Base-by-base conservation (phyloP, 371 early-diverging fungal genomes). In the Rozella allomycis region DNA sequence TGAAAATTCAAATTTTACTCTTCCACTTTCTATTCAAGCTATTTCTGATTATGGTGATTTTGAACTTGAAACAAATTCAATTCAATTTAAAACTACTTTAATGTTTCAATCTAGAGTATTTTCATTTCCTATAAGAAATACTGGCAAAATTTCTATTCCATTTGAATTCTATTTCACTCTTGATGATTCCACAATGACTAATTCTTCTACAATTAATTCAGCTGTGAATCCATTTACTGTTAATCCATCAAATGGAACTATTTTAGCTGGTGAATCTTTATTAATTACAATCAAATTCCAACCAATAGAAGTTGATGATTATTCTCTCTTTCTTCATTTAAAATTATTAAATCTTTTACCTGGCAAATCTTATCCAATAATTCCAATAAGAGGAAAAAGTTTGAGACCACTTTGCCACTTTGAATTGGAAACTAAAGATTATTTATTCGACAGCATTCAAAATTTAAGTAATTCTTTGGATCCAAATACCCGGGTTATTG, bases 351-450 rank as follows among this genome's bases (percentile, higher is more conserved):
- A 65, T 35, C 28, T 59, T 13, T 33, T 40, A 5, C 42, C 44
- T 25, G 47, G 43, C 8, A 16, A 38, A 7, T 46, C 46, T 23
- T 45, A 34, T 9, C 25, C 54, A 2, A 18, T 43, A 5, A 47
- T 62, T 3, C 34, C 26, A 6, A 27, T 61, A 1, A 22, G 26
- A 2, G 65, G 65, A 3, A 18, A 36, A 6, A 45, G 52, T 31
- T 23, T 54, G 20, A 27, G 60, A 22, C 66, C 66, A 19, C 49
- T 65, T 33, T 60, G 60, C 34, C 66, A 65, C 37, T 62, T 65
- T 46, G 66, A 63, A 22, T 41, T 65, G 3, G 52, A 49, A 17
- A 60, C 61, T 8, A 57, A 48, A 34, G 47, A 39, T 3, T 14
- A 3, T 3, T 5, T 33, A 12, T 16, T n/a, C 14, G 21, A n/a